phyloP scores from a whole-genome alignment of 805 yeast species.

The Saturnispora besseyi region DNA sequence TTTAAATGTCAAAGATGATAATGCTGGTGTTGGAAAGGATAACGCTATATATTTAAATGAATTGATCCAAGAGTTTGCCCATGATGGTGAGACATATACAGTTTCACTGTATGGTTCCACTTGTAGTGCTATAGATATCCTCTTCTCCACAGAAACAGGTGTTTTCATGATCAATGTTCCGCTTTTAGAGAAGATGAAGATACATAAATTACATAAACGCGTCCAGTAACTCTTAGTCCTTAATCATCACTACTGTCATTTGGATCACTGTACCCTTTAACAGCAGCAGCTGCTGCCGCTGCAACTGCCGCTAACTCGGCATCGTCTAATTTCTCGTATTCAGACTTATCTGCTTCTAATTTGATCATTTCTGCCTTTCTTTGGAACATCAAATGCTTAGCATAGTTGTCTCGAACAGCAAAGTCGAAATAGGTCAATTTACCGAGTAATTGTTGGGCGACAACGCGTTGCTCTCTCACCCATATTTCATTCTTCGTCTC shows the following conservation, averaged over 20 bases:
- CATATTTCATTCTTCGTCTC: constrained; percentile 33
- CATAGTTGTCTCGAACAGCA: constrained; percentile 34
- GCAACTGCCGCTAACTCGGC: constrained; percentile 28
- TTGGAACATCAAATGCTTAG: constrained; percentile 19
- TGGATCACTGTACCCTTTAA: constrained; percentile 10
- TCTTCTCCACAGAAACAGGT: not conserved
- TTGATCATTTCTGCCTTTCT: constrained; percentile 15
- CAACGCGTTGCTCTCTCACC: constrained; percentile 34
- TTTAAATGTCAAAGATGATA: not conserved
- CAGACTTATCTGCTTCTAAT: not conserved
- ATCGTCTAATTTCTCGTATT: constrained; percentile 14
- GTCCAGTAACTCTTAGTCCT: not conserved
- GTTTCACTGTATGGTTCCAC: not conserved
- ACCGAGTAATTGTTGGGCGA: constrained; percentile 38
- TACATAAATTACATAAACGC: not conserved
- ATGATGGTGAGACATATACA: not conserved
- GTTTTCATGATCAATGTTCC: not conserved
- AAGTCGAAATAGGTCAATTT: constrained; percentile 35
- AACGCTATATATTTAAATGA: not conserved
- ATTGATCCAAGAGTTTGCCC: not conserved
- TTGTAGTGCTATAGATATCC: not conserved
- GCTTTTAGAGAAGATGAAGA: not conserved
- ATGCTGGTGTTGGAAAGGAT: not conserved
- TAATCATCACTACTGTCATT: not conserved
- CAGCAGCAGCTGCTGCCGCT: constrained; percentile 25